Evolutionary conservation across 352 stramenopile species (phyloP).

Genomic region (Pythium phragmiticola): DNA sequence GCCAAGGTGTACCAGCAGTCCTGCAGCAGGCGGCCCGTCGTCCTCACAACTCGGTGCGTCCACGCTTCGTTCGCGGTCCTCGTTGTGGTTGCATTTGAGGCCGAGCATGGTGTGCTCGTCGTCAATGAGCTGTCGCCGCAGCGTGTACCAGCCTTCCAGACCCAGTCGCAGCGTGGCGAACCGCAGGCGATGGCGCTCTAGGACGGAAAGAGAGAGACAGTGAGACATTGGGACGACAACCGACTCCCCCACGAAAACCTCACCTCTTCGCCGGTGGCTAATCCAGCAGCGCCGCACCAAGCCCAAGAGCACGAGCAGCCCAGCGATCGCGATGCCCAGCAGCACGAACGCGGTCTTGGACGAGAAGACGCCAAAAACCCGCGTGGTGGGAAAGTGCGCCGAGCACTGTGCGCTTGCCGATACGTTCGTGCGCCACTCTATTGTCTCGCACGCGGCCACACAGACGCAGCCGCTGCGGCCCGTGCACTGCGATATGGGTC

Average conservation of each 20-base stretch:
- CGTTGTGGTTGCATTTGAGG: not conserved
- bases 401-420: slow-evolving; percentile 12
- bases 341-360: slow-evolving; percentile 14
- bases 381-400: slow-evolving; percentile 7
- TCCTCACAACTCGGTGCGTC: not conserved
- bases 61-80: slow-evolving; percentile 4
- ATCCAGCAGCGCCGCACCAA: slow-evolving; percentile 16
- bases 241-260: not conserved
- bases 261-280: slow-evolving; percentile 12
- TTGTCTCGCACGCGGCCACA: slow-evolving; percentile 46
- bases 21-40: not conserved
- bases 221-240: not conserved
- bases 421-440: slow-evolving; percentile 31
- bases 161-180: slow-evolving; percentile 14
- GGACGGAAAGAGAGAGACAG: not conserved
- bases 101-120: too few relatives aligned
- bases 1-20: slow-evolving; percentile 17
- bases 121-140: slow-evolving; percentile 25
- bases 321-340: slow-evolving; percentile 7
- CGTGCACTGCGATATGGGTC: slow-evolving; percentile 44
- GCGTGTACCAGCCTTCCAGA: slow-evolving; percentile 18
- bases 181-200: slow-evolving; percentile 11
- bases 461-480: slow-evolving; percentile 52
- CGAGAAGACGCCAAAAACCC: slow-evolving; percentile 2
- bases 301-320: slow-evolving; percentile 10